Base-by-base conservation (phyloP, 73 alveolate genomes). In the Uronychia binucleata region DNA sequence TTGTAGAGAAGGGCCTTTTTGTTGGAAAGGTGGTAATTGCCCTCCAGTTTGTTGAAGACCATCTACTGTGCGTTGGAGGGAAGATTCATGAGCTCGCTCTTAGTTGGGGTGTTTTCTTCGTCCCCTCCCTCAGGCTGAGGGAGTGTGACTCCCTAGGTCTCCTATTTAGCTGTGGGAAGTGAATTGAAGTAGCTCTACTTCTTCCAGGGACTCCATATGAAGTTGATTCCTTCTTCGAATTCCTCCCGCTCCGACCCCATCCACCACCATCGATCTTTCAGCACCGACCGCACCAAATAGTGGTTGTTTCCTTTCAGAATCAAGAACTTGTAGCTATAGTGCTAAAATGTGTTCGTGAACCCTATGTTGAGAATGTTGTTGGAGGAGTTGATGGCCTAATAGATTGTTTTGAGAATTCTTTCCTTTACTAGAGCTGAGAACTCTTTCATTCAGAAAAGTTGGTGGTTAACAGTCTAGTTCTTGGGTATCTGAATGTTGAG, bases 41-140 rank as follows among this genome's bases (percentile, higher is more conserved):
- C 83, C 31, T 83, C 90, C 26, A 83, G 30, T 83, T 79, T 83
- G 34, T 83, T 83, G 34, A 75, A 83, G 26, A 83, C 26, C 57
- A 26, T 83, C 33, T 75, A 27, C 26, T 28, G n/a, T n/a, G n/a
- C n/a, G n/a, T n/a, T n/a, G n/a, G n/a, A n/a, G n/a, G n/a, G n/a
- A n/a, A n/a, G n/a, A n/a, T n/a, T n/a, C n/a, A n/a, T n/a, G n/a
- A n/a, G n/a, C n/a, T n/a, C n/a, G n/a, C n/a, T n/a, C n/a, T n/a
- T n/a, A n/a, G n/a, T n/a, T n/a, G n/a, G n/a, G n/a, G n/a, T n/a
- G n/a, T n/a, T n/a, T n/a, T n/a, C n/a, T n/a, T n/a, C n/a, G n/a
- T n/a, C n/a, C n/a, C n/a, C n/a, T n/a, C n/a, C n/a, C n/a, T n/a
- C n/a, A n/a, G n/a, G n/a, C n/a, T n/a, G n/a, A n/a, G n/a, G n/a